These are phyloP conservation scores for Aspergillus versicolor DNA, from an alignment of 2,329 filamentous ascomycete genomes.

Conservation along the genomic window DNA sequence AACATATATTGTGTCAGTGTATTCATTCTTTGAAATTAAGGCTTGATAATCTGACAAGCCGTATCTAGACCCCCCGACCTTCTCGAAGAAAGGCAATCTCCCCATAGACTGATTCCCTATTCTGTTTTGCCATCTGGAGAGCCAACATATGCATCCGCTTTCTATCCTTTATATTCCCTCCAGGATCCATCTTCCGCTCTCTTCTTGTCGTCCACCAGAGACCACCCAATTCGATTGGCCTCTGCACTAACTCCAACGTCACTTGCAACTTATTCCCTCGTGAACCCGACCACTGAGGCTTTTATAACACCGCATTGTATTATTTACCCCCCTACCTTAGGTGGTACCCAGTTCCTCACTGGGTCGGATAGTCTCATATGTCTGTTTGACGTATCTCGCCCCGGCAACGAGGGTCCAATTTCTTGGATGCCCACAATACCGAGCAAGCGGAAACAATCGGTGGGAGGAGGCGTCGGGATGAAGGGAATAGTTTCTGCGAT, in stretches of 20 bases:
- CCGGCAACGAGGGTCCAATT: conserved; percentile 48
- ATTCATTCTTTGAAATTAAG: neutral
- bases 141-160: conserved; percentile 53
- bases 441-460: conserved; percentile 46
- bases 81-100: conserved; percentile 38
- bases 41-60: conserved; percentile 9
- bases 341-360: conserved; percentile 56
- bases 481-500: conserved; percentile 58
- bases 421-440: conserved; percentile 49
- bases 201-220: conserved; percentile 52
- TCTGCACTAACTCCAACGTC: conserved; percentile 53
- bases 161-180: conserved; percentile 57
- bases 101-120: conserved; percentile 46
- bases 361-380: conserved; percentile 56
- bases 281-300: conserved; percentile 56
- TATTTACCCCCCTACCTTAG: conserved; percentile 46
- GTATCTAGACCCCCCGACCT: conserved; percentile 47
- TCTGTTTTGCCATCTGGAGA: conserved; percentile 47
- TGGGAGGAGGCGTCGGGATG: conserved; percentile 51
- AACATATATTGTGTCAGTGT: conserved; percentile 53
- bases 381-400: conserved; percentile 55
- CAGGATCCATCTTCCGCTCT: conserved; percentile 50
- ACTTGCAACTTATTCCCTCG: conserved; percentile 55
- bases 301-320: conserved; percentile 57
- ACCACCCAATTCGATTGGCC: conserved; percentile 57